phyloP scores from a whole-genome alignment of 192 early-diverging fungal genomes.

The Diversispora epigaea region DNA sequence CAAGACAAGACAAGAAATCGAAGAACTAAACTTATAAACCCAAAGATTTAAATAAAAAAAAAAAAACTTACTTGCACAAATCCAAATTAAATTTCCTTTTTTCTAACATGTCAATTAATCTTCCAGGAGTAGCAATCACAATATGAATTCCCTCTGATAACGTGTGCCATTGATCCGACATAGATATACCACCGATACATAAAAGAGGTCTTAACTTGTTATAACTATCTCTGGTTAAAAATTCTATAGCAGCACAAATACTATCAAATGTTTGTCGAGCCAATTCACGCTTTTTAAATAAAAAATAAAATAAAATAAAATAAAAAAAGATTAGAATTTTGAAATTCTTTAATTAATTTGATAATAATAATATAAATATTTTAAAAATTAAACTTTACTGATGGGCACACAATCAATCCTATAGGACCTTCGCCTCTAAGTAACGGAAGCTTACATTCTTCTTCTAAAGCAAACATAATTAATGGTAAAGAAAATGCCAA shows the following conservation, averaged over 20 bases:
- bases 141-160: slow-evolving; percentile 84
- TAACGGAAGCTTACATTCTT: slow-evolving; percentile 81
- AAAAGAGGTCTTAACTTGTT: slow-evolving; percentile 76
- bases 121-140: slow-evolving; percentile 93
- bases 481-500: slow-evolving; percentile 93
- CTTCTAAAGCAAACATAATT: slow-evolving; percentile 90
- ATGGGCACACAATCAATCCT: slow-evolving; percentile 93
- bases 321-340: background rate
- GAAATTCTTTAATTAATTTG: no score
- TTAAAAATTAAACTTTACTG: slow-evolving; percentile 48
- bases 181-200: slow-evolving; percentile 93
- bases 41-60: no score
- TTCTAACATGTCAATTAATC: slow-evolving; percentile 88
- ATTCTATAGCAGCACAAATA: slow-evolving; percentile 62
- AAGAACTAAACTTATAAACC: background rate
- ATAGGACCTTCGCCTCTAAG: slow-evolving; percentile 87
- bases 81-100: slow-evolving; percentile 88
- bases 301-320: no score
- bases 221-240: slow-evolving; percentile 62
- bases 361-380: background rate
- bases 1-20: background rate
- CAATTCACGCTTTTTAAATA: slow-evolving; percentile 73
- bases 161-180: slow-evolving; percentile 80
- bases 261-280: slow-evolving; percentile 93
- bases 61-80: slow-evolving; percentile 74